phyloP scores from a whole-genome alignment of 2,329 filamentous ascomycete genomes.

The Arachnopeziza araneosa region DNA sequence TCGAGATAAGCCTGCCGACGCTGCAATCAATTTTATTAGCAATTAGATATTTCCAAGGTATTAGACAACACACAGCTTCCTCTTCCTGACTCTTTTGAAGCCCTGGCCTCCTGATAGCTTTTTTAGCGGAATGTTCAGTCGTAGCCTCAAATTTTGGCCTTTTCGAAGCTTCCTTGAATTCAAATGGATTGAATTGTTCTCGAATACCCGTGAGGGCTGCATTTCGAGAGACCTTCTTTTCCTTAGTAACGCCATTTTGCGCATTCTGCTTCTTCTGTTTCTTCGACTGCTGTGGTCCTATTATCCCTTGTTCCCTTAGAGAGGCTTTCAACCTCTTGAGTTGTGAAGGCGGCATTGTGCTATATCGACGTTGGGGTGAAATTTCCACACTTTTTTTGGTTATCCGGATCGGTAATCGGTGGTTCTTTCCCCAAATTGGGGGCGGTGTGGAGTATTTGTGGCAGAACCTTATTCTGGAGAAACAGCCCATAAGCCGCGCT shows the following conservation, averaged over 20 bases:
- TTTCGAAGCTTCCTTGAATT: conserved; percentile 74
- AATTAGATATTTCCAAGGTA: neutral
- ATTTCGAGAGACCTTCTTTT: conserved; percentile 71
- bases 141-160: conserved; percentile 83
- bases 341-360: conserved; percentile 85
- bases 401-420: neutral
- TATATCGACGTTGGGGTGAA: neutral
- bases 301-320: conserved; percentile 80
- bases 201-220: conserved; percentile 80
- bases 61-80: conserved; percentile 56
- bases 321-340: conserved; percentile 93
- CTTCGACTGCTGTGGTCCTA: conserved; percentile 89
- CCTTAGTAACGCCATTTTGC: conserved; percentile 58
- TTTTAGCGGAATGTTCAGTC: conserved; percentile 42
- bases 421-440: neutral
- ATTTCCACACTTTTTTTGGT: neutral
- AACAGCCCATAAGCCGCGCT: no score
- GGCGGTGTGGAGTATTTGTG: neutral
- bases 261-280: conserved; percentile 79
- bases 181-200: conserved; percentile 97
- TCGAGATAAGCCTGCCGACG: conserved; percentile 18
- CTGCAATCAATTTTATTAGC: conserved; percentile 13
- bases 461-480: neutral
- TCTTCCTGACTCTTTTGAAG: conserved; percentile 82
- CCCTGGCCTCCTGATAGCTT: conserved; percentile 68